Base-by-base conservation (phyloP, 768 basidiomycete species). In the Sporobolomyces roseus region DNA sequence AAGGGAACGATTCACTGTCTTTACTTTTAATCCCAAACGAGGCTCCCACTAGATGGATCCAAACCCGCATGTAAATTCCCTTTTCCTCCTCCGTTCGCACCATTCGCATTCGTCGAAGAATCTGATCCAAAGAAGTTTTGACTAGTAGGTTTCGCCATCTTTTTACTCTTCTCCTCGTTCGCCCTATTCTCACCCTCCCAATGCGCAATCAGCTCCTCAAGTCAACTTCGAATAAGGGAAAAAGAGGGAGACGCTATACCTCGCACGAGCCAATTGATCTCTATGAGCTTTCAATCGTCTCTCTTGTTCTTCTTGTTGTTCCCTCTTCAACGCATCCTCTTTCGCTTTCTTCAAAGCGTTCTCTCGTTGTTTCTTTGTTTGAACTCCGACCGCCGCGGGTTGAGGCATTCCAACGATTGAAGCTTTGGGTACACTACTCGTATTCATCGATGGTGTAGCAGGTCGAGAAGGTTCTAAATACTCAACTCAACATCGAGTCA, bases 311-410 rank as follows among this genome's bases (percentile, higher is more conserved):
- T 29, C n/a, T 12, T 71, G 56, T 46, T 63, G 17, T 30, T 46
- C 56, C 17, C 46, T 50, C 51, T 66, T 66, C 21, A 32, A 25
- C 14, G 61, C 61, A 27, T 60, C 52, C 38, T 54, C 58, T 56
- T 66, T 66, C 4, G 50, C 56, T 62, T 66, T 66, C 45, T 63
- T 66, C 12, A 45, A 45, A n/a, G 60, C 60, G 58, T 71, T 71
- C 61, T 70, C 69, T 60, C 64, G 63, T 61, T 70, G 69, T 65
- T 71, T 71, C 62, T 66, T 66, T 3, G 70, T 66, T 9, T 60
- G 45, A 3, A 63, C 23, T 6, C 45, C 35, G 9, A 17, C 9
- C 4, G 69, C 19, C 3, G 53, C 36, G 12, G 38, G 38, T n/a
- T n/a, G n/a, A 41, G 53, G 23, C 30, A 71, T 35, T 25, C 70